Evolutionary conservation across 78 protist genomes (phyloP).

Genomic region (Dictyostelium discoideum): DNA sequence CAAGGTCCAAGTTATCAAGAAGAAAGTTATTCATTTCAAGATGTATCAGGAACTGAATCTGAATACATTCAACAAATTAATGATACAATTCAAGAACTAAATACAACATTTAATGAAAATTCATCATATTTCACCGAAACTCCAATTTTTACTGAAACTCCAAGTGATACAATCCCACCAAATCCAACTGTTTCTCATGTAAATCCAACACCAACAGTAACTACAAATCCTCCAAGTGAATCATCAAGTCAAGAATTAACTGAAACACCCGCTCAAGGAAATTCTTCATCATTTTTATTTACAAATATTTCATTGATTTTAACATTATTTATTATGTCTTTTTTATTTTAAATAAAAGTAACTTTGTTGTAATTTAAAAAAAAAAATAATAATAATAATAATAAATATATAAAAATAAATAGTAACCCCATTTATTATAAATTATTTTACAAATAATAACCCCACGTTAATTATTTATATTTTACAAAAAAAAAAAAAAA

Average conservation of each 20-base stretch:
- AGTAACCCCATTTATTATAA: too few relatives aligned
- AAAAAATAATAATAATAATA: not conserved
- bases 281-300: not conserved
- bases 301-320: not conserved
- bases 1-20: not conserved
- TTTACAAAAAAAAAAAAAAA: not conserved
- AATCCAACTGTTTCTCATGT: not conserved
- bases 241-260: not conserved
- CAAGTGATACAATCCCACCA: not conserved
- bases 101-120: not conserved
- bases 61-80: not conserved
- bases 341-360: not conserved
- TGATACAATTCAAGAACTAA: not conserved
- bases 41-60: not conserved
- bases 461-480: too few relatives aligned
- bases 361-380: not conserved
- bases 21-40: not conserved
- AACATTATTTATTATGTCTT: not conserved
- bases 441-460: too few relatives aligned
- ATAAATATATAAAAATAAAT: too few relatives aligned
- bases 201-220: not conserved
- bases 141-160: not conserved
- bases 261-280: not conserved
- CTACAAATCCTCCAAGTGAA: not conserved
- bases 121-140: not conserved